Percentiles rank a stretch among this genome's conserved stretches.
These are phyloP conservation scores for Amorphotheca resinae DNA, from an alignment of 495 filamentous ascomycete genomes.

Conservation along the genomic window DNA sequence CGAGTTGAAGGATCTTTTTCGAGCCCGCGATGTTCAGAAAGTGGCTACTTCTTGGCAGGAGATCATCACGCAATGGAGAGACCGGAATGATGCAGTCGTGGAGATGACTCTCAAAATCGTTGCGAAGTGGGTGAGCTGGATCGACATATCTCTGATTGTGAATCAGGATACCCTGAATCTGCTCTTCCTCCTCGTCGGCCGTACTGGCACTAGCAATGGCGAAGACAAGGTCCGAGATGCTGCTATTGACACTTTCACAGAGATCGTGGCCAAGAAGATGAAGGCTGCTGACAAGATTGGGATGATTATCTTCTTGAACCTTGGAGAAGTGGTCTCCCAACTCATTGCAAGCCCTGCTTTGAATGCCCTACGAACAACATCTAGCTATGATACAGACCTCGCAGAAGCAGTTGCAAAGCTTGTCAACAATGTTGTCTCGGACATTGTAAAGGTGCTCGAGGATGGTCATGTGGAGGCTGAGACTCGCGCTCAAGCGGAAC, in stretches of 20 bases:
- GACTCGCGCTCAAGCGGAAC: constrained; percentile 51
- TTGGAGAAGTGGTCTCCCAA: constrained; percentile 67
- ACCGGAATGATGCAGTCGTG: constrained; percentile 57
- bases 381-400: constrained; percentile 84
- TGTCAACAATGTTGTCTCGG: constrained; percentile 77
- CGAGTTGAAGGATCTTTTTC: constrained; percentile 77
- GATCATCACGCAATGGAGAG: constrained; percentile 68
- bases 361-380: constrained; percentile 60
- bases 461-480: constrained; percentile 38
- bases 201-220: constrained; percentile 31
- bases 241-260: constrained; percentile 83
- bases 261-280: constrained; percentile 98
- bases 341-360: constrained; percentile 71
- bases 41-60: constrained; percentile 85
- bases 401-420: constrained; percentile 90
- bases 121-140: constrained; percentile 95
- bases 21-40: constrained; percentile 71
- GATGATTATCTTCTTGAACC: constrained; percentile 81
- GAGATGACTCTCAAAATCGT: constrained; percentile 82
- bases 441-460: constrained; percentile 69
- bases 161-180: constrained; percentile 73
- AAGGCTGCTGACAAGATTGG: constrained; percentile 80
- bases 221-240: constrained; percentile 72
- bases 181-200: constrained; percentile 67
- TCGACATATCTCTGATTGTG: constrained; percentile 85